These are phyloP conservation scores for Jasminum sambac DNA, from an alignment of 257 asterid species.

Conservation along the genomic window DNA sequence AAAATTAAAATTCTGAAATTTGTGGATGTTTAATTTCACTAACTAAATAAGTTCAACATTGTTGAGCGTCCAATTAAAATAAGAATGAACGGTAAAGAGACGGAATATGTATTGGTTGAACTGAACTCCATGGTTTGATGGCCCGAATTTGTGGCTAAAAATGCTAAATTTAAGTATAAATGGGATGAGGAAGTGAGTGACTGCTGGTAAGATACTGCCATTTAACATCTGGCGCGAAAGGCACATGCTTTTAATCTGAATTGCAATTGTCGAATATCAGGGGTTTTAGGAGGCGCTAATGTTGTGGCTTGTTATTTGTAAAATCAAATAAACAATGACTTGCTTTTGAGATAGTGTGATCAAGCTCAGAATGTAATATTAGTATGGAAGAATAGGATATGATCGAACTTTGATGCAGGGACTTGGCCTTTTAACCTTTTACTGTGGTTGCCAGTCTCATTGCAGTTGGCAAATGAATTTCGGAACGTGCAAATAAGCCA, in stretches of 20 bases:
- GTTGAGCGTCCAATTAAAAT: slow-evolving; percentile 19
- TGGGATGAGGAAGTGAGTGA: slow-evolving; percentile 14
- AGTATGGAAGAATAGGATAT: background rate
- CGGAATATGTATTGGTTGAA: slow-evolving; percentile 1
- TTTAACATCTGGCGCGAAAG: slow-evolving; percentile 10
- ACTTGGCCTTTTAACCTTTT: background rate
- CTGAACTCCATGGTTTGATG: slow-evolving; percentile 18
- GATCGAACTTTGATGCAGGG: background rate
- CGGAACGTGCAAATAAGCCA: background rate
- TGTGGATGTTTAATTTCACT: background rate
- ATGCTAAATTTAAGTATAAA: slow-evolving; percentile 21
- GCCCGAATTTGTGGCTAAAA: slow-evolving; percentile 18
- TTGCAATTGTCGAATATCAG: background rate
- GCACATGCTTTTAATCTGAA: slow-evolving; percentile 9
- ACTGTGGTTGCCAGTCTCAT: background rate
- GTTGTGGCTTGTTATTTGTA: background rate
- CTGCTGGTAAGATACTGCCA: slow-evolving; percentile 18
- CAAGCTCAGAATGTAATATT: background rate
- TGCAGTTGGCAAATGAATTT: background rate
- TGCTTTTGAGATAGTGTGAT: slow-evolving; percentile 19
- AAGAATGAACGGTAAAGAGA: slow-evolving; percentile 10
- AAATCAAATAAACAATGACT: slow-evolving; percentile 2
- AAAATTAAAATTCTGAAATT: background rate
- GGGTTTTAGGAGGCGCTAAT: slow-evolving; percentile 2
- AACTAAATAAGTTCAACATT: slow-evolving; percentile 12